Evolutionary conservation across 352 stramenopile genomes (phyloP).

Genomic region (Peronospora farinosa): DNA sequence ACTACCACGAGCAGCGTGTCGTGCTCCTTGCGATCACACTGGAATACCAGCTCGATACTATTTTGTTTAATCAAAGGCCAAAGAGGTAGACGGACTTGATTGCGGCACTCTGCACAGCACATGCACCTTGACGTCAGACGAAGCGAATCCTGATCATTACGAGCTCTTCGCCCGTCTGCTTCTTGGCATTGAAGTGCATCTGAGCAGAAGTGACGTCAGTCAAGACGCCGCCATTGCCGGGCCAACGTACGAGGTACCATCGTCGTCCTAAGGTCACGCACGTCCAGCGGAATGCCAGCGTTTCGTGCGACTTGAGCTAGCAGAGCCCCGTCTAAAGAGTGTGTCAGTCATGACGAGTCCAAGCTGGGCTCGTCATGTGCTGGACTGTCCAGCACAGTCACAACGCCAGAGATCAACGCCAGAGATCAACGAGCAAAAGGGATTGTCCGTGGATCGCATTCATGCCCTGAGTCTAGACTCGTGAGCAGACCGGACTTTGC

Average conservation of each 20-base stretch:
- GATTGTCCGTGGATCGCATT: background rate
- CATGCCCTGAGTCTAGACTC: constrained; percentile 2
- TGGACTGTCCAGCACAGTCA: no score
- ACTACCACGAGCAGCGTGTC: no score
- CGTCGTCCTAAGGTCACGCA: constrained; percentile 48
- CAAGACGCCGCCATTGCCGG: constrained; percentile 8
- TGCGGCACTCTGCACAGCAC: constrained; percentile 5
- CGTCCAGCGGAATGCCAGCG: constrained; percentile 44
- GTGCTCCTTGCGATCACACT: no score
- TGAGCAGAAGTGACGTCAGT: constrained; percentile 21
- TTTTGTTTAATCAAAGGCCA: no score
- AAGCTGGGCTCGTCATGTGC: no score
- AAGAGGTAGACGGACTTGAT: no score
- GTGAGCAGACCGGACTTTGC: constrained; percentile 48
- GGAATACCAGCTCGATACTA: no score
- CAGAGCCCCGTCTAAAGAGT: constrained; percentile 4
- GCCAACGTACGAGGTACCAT: constrained; percentile 28
- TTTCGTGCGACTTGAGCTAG: constrained; percentile 59
- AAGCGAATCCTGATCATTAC: constrained; percentile 3
- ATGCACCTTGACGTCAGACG: constrained; percentile 24
- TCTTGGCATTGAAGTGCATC: constrained; percentile 27
- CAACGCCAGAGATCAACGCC: background rate
- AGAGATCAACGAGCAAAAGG: background rate
- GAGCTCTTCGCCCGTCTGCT: constrained; percentile 18
- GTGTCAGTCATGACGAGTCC: constrained; percentile 1